Conservation (phyloP, 2,329 filamentous ascomycete species). For the Apiospora kogelbergensis region DNA sequence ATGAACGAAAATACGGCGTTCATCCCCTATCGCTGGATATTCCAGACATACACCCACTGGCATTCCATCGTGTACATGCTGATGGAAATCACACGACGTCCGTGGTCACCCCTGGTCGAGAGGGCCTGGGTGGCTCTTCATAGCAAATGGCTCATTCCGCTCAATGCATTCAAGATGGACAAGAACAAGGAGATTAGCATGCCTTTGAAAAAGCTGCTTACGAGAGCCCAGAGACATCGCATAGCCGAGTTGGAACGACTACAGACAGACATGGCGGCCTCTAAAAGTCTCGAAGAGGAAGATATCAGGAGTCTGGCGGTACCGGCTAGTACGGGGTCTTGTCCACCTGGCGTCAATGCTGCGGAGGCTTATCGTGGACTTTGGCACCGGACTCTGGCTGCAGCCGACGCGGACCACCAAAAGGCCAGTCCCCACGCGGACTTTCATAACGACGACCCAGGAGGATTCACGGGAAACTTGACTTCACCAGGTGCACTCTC, state of each 20-base stretch:
- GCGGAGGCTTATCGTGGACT: slow-evolving; percentile 28
- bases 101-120: slow-evolving; percentile 28
- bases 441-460: background rate
- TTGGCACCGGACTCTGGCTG: slow-evolving; percentile 32
- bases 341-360: slow-evolving; percentile 19
- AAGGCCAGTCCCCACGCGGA: background rate
- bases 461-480: background rate
- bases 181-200: slow-evolving; percentile 39
- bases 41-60: slow-evolving; percentile 52
- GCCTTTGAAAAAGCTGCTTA: slow-evolving; percentile 39
- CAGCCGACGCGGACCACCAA: background rate
- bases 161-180: slow-evolving; percentile 20
- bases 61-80: slow-evolving; percentile 50
- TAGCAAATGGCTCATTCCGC: slow-evolving; percentile 28
- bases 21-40: slow-evolving; percentile 49
- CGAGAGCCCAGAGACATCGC: slow-evolving; percentile 38
- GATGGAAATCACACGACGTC: slow-evolving; percentile 38
- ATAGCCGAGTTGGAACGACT: slow-evolving; percentile 35
- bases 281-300: slow-evolving; percentile 27
- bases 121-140: slow-evolving; percentile 29
- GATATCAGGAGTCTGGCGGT: slow-evolving; percentile 25
- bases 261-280: slow-evolving; percentile 24
- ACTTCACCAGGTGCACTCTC: background rate
- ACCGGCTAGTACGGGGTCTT: slow-evolving; percentile 31
- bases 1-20: slow-evolving; percentile 58